Evolutionary conservation across 2,329 filamentous ascomycete genomes (phyloP), one percentile per base, ranked within the genome.

Genomic region (Aspergillus fijiensis): DNA sequence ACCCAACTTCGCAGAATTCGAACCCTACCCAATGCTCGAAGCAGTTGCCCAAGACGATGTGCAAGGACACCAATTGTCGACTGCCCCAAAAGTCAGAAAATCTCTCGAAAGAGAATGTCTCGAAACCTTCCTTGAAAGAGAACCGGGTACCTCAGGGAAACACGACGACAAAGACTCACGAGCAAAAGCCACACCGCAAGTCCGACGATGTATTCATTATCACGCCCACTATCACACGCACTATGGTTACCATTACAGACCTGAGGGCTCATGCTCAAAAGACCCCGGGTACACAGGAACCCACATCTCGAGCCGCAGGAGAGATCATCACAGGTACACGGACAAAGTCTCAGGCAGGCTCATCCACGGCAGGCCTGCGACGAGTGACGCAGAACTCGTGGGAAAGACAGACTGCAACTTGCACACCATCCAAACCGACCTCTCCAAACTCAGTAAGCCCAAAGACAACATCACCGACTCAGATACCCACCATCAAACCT

Each of bases 191-290:
- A 57, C 48, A 16, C 29, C 55, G 50, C n/a, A 63, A 61, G n/a
- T 66, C 69, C 21, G 69, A 72, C 69, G 67, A 74, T 72, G 69
- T 71, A 58, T 71, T 71, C 68, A 73, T 72, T 70, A 73, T 71
- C 70, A 74, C 70, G 72, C 77, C 72, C 71, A 78, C 72, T 74
- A 75, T 70, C 74, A 78, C 69, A 65, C 74, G 68, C 71, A 78
- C 72, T 70, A 71, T 71, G 70, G 73, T 73, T 61, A 70, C 69
- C 55, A 67, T 67, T n/a, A 69, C 67, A 25, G 63, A 69, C 59
- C 70, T 63, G 49, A 61, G 59, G 54, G 62, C 59, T 51, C 59
- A 59, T 33, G 16, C 47, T 12, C 55, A 61, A 47, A 72, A 64
- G 49, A 49, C 58, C 6, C 31, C 61, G 31, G 49, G 31, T 52